Evolutionary conservation across 805 yeast genomes (phyloP).

Genomic region (Brettanomyces custersianus): DNA sequence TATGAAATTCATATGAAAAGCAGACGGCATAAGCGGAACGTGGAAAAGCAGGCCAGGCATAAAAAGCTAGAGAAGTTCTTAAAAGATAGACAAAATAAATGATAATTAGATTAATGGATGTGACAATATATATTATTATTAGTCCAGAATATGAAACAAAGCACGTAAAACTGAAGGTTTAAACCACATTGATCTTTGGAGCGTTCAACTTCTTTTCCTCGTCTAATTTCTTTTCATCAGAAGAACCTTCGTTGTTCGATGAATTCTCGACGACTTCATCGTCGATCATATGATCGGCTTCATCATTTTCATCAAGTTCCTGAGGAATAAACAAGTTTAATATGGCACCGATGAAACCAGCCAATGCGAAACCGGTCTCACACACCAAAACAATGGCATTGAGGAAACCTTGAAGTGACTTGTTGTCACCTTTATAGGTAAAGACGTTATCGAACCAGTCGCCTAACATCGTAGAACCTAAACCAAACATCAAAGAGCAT

Average conservation of each 20-base stretch:
- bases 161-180: no score
- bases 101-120: no score
- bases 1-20: conserved; percentile 65
- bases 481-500: conserved; percentile 41
- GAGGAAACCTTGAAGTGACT: conserved; percentile 35
- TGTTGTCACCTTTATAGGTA: conserved; percentile 40
- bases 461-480: conserved; percentile 39
- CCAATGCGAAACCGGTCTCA: conserved; percentile 50
- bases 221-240: conserved; percentile 13
- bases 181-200: no score
- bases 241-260: conserved; percentile 11
- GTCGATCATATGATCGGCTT: conserved; percentile 30
- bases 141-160: no score
- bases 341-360: conserved; percentile 45
- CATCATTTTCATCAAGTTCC: conserved; percentile 39
- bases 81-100: no score
- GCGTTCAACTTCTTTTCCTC: no score
- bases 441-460: conserved; percentile 41
- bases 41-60: no score
- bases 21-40: conserved; percentile 53
- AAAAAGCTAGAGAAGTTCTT: conserved; percentile 38
- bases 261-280: conserved; percentile 12
- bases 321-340: conserved; percentile 42
- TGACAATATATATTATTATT: no score
- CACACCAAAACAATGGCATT: conserved; percentile 45